A percentile compares a stretch with the other conserved stretches of the same genome.
Evolutionary conservation across 192 early-diverging fungal species (phyloP).

Genomic region (Podila epigama): DNA sequence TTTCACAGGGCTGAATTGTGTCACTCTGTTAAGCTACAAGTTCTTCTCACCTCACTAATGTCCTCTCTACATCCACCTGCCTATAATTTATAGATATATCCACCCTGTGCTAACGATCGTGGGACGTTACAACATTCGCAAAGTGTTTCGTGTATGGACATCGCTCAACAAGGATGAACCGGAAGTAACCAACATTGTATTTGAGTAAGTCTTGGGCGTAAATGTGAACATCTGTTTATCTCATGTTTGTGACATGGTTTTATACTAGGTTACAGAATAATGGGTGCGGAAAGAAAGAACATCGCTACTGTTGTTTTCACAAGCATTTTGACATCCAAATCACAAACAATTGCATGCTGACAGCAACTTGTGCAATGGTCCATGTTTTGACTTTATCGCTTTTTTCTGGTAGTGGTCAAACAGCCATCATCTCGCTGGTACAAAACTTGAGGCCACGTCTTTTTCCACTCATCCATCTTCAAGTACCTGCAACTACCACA

Average conservation of each 20-base stretch:
- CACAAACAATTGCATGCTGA: no score
- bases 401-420: conserved; percentile 43
- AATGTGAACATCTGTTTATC: no score
- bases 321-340: no score
- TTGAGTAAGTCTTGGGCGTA: conserved; percentile 50
- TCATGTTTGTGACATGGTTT: no score
- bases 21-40: no score
- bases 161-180: conserved; percentile 44
- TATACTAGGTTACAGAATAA: no score
- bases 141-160: conserved; percentile 53
- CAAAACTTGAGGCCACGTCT: conserved; percentile 60
- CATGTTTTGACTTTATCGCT: not conserved
- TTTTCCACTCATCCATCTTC: conserved; percentile 55
- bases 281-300: no score
- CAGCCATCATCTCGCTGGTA: conserved; percentile 54
- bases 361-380: no score
- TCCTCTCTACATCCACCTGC: not conserved
- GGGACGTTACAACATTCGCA: conserved; percentile 57
- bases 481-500: conserved; percentile 57
- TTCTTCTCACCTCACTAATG: no score
- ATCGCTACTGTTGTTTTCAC: no score
- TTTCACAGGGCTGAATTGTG: no score
- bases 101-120: conserved; percentile 58
- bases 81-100: conserved; percentile 24
- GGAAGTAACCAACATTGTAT: conserved; percentile 39